These are phyloP conservation scores for Ambrosia trifida DNA, from an alignment of 129 eudicot species.

Conservation along the genomic window DNA sequence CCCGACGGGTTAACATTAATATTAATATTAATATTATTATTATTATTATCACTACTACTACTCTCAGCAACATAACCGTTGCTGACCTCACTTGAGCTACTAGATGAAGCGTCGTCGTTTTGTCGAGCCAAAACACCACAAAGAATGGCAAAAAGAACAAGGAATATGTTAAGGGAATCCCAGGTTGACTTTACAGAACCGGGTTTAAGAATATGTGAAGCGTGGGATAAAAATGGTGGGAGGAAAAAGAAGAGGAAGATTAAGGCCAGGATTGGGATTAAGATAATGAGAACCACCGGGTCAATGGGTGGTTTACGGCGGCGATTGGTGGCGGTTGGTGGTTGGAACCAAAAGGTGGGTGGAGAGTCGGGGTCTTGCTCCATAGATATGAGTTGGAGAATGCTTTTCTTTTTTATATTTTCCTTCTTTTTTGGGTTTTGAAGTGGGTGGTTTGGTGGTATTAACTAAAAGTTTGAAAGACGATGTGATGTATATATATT, in stretches of 20 bases:
- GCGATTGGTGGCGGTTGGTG: conserved; percentile 36
- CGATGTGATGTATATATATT: conserved; percentile 14
- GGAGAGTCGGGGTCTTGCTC: conserved; percentile 66
- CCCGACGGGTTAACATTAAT: conserved; percentile 17
- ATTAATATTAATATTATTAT: neutral
- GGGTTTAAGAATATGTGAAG: conserved; percentile 50
- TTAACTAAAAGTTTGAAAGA: conserved; percentile 15
- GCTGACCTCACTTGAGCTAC: neutral
- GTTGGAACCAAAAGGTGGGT: conserved; percentile 54
- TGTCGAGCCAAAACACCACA: conserved; percentile 72
- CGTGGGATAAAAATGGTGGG: conserved; percentile 54
- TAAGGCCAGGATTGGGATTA: conserved; percentile 50
- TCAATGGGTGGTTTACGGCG: conserved; percentile 55
- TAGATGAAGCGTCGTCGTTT: conserved; percentile 51
- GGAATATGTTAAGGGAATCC: conserved; percentile 66
- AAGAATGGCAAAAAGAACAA: conserved; percentile 68
- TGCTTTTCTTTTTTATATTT: neutral
- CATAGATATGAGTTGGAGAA: conserved; percentile 41
- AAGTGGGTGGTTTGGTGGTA: neutral
- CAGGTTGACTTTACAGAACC: conserved; percentile 57
- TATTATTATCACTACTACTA: neutral
- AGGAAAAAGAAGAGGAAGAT: conserved; percentile 45
- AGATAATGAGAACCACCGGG: conserved; percentile 61
- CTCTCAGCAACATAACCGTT: conserved; percentile 13
- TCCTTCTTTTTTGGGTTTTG: neutral